Evolutionary conservation across 495 filamentous ascomycete species (phyloP), one percentile per base, ranked within the genome.

Genomic region (Penicillium ucsense): DNA sequence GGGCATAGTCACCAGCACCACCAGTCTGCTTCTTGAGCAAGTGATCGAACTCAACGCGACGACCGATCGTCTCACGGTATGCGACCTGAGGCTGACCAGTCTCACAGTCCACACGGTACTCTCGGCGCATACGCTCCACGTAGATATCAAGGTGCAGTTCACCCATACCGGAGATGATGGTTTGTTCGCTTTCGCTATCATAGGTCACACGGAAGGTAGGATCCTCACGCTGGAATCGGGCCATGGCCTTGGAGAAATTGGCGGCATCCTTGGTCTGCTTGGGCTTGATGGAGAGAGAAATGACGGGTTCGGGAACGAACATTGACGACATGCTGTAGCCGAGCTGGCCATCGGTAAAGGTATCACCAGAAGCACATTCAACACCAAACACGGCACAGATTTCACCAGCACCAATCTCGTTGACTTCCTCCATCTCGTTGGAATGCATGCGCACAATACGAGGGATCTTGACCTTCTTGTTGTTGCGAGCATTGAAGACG

Each of bases 401-500:
- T 62, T 99, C 94, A 59, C 94, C 94, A 35, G 94, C 89, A 38
- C 88, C 86, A 42, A 99, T 84, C 62, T 96, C 90, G 40, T 62
- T 71, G 9, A 94, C 86, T 53, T 99, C 94, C 67, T 97, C 94
- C 94, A 99, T 92, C 62, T 99, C 94, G 62, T 97, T 95, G 32
- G 89, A 95, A 74, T 99, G 94, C 94, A 99, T 99, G 39, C 94
- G 86, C 41, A 99, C 94, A 58, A 99, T 99, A 56, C 90, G 85
- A 20, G 94, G 94, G 48, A 97, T 82, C 67, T 94, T 92, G 62
- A 99, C 83, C 71, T 92, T 97, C 77, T 97, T 96, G 63, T 88
- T 82, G 43, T 78, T 89, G 50, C 91, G 84, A 7, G 92, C 88
- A 61, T 99, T 99, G 79, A 83, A 95, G 32, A 99, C 81, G 62